These are phyloP conservation scores for Colletotrichum destructivum DNA, from an alignment of 2,329 filamentous ascomycete species.

Conservation along the genomic window DNA sequence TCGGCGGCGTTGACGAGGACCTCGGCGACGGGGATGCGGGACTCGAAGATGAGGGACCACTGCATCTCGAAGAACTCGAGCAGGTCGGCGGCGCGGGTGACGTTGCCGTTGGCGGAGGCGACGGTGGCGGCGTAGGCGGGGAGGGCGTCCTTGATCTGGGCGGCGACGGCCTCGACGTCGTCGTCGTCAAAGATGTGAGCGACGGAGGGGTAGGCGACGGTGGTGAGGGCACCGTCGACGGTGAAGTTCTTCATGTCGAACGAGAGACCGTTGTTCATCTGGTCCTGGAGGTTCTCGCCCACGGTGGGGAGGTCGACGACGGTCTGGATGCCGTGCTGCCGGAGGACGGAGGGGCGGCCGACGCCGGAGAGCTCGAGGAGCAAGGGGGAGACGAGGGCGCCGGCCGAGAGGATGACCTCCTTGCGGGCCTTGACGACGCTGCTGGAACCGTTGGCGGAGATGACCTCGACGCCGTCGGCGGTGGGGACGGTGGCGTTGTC, in stretches of 20 bases:
- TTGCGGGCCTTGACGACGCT: constrained; percentile 55
- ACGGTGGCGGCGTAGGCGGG: constrained; percentile 30
- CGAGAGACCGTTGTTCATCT: constrained; percentile 56
- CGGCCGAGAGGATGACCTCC: constrained; percentile 64
- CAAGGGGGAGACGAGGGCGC: constrained; percentile 65
- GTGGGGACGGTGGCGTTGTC: constrained; percentile 27
- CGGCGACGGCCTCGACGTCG: constrained; percentile 46
- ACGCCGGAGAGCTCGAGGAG: constrained; percentile 69
- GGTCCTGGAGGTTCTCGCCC: constrained; percentile 68
- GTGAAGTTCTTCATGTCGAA: constrained; percentile 39
- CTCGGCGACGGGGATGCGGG: constrained; percentile 62
- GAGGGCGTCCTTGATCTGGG: constrained; percentile 21
- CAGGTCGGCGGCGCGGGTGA: constrained; percentile 45
- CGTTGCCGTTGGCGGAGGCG: constrained; percentile 32
- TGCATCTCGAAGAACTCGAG: constrained; percentile 60
- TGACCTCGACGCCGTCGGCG: constrained; percentile 55
- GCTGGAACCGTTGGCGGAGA: constrained; percentile 53
- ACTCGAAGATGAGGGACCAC: constrained; percentile 63
- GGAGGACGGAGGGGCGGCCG: constrained; percentile 59
- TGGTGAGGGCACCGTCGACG: constrained; percentile 34
- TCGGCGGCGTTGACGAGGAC: constrained; percentile 55
- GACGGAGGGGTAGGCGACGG: constrained; percentile 26
- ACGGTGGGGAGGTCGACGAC: constrained; percentile 64
- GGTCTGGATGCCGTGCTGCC: constrained; percentile 58
- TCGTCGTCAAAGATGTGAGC: constrained; percentile 38